These are phyloP conservation scores for Neurospora cerealis DNA, from an alignment of 495 filamentous ascomycete species.

Conservation along the genomic window DNA sequence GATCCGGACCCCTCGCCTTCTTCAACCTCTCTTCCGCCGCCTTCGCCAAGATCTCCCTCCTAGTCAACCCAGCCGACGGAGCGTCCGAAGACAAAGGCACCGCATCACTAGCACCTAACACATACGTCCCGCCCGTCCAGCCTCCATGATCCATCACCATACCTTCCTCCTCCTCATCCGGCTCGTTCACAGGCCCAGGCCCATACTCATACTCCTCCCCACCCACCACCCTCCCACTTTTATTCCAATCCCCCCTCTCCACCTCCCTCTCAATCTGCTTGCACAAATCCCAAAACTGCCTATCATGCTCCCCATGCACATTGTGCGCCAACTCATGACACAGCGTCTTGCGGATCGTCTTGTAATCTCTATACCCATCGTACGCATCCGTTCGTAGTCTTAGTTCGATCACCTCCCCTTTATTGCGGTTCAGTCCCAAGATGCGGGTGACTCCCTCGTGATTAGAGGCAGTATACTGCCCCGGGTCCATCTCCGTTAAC, in stretches of 20 bases:
- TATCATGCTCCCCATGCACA: conserved; percentile 73
- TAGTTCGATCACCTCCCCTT: conserved; percentile 85
- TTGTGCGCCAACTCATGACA: conserved; percentile 96
- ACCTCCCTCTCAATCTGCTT: conserved; percentile 82
- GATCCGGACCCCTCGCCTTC: conserved; percentile 30
- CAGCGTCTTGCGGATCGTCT: conserved; percentile 78
- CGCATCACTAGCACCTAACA: conserved; percentile 46
- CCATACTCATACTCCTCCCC: conserved; percentile 69
- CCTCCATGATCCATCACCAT: conserved; percentile 65
- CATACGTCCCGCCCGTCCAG: conserved; percentile 83
- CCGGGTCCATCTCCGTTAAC: conserved; percentile 91
- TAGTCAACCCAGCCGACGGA: conserved; percentile 22
- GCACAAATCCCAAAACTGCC: conserved; percentile 80
- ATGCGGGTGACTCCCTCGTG: conserved; percentile 61
- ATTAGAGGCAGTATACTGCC: conserved; percentile 56
- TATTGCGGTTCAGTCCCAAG: conserved; percentile 79
- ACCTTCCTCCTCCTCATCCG: conserved; percentile 40
- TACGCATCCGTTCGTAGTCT: conserved; percentile 84
- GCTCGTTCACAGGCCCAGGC: conserved; percentile 9
- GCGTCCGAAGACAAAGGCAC: neutral
- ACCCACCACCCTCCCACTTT: conserved; percentile 53
- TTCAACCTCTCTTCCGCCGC: conserved; percentile 66
- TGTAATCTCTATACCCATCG: conserved; percentile 88
- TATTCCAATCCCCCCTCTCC: conserved; percentile 62
- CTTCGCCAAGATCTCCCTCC: conserved; percentile 63